Evolutionary conservation across 768 basidiomycete species (phyloP), one percentile per base, ranked within the genome.

Genomic region (Mycena belliarum): DNA sequence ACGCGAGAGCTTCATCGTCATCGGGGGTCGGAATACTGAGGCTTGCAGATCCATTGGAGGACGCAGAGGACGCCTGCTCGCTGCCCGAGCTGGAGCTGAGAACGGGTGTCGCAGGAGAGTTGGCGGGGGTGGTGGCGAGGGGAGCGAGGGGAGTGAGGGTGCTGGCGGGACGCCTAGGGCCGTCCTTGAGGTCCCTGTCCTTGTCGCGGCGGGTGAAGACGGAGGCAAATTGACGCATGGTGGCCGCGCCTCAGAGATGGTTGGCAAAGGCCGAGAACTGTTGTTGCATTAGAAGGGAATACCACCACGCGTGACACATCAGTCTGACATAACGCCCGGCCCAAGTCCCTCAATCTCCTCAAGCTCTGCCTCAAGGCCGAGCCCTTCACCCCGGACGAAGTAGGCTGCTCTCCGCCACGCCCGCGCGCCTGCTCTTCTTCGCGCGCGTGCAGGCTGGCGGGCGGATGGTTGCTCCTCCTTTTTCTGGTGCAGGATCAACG

Each of bases 151-250:
- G 68, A 63, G n/a, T 66, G 53, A 61, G 64, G 69, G 70, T 48
- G 52, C 67, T 68, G 49, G 52, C 37, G 45, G n/a, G n/a, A n/a
- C 53, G 59, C 51, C 35, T 55, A 44, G 63, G 52, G 55, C 71
- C 71, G 55, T 70, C 68, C 70, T 73, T 80, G 33, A 78, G 14
- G 72, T 74, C 67, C 73, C 76, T 66, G 40, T 23, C 40, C 37
- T 75, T 77, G 67, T 74, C 70, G 33, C 70, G 35, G 44, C 56
- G 68, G 67, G 70, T 65, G 63, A 89, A 83, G 65, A 84, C 81
- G 49, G 85, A 81, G 55, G 80, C 80, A 68, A 90, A 73, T 64
- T 86, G 83, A 67, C 85, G 85, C 87, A 89, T 89, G 60, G 62
- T 48, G 43, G 41, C 24, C 37, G 42, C 12, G 16, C 5, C n/a